These are phyloP conservation scores for Sequoia sempervirens DNA, from an alignment of 75 land plant genomes.

Conservation along the genomic window DNA sequence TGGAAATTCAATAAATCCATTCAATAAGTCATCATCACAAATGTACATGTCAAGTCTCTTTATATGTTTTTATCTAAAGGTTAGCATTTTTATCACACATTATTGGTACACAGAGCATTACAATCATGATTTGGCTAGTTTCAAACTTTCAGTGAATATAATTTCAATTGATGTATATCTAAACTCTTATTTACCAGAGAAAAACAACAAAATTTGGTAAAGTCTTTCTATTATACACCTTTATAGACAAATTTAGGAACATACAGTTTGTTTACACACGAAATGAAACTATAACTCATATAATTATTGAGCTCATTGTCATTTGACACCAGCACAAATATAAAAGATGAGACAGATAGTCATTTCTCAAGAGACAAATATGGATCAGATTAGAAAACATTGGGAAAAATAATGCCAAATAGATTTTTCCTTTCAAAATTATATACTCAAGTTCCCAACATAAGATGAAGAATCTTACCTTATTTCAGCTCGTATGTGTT, in stretches of 20 bases:
- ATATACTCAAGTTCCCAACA: background rate
- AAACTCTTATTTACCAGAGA: background rate
- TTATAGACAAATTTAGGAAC: background rate
- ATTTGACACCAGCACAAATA: background rate
- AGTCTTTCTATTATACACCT: background rate
- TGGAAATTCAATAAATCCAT: too few species aligned
- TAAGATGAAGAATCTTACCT: slow-evolving; percentile 30
- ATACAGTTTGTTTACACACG: background rate
- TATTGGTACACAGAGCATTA: background rate
- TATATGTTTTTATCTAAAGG: background rate
- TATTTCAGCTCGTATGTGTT: slow-evolving; percentile 85
- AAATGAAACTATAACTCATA: background rate
- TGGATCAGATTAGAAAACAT: background rate
- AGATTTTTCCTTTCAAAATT: background rate
- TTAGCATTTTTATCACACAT: background rate
- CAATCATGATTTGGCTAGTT: background rate
- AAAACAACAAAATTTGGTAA: background rate
- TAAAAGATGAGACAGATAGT: background rate
- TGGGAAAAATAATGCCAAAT: background rate
- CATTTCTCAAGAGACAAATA: background rate
- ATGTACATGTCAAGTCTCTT: background rate
- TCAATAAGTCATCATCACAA: too few species aligned
- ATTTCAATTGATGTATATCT: background rate
- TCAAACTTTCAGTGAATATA: background rate
- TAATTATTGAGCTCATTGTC: background rate